These are phyloP conservation scores for Sphagnum magellanicum DNA, from an alignment of 228 moss, liverwort and hornwort genomes.

Conservation along the genomic window DNA sequence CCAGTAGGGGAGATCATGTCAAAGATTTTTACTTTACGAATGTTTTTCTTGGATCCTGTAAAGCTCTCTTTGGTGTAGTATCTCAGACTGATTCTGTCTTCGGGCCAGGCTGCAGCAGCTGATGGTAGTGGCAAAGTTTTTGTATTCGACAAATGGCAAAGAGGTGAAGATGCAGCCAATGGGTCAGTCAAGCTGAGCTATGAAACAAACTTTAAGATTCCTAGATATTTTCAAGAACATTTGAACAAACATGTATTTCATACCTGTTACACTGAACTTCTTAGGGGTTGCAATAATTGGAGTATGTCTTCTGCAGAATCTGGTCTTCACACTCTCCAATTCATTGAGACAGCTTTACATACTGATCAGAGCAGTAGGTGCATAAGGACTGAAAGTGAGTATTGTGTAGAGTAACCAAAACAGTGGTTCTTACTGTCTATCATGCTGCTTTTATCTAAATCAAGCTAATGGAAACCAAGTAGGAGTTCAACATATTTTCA, in stretches of 20 bases:
- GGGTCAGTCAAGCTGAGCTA: conserved; percentile 34
- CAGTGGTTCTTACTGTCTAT: too few species aligned
- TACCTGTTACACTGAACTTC: not conserved
- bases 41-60: too few species aligned
- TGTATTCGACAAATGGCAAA: conserved; percentile 72
- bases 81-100: not conserved
- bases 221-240: not conserved
- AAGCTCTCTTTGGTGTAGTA: too few species aligned
- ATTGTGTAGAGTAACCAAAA: too few species aligned
- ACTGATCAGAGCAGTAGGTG: too few species aligned
- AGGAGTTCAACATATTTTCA: too few species aligned
- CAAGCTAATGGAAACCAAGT: too few species aligned
- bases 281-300: not conserved
- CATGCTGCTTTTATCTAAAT: too few species aligned
- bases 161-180: conserved; percentile 52
- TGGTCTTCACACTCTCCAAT: not conserved
- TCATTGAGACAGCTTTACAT: not conserved
- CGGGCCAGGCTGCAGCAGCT: conserved; percentile 57
- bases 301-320: not conserved
- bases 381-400: too few species aligned
- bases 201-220: not conserved
- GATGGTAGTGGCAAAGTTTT: conserved; percentile 64
- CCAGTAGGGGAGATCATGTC: too few species aligned
- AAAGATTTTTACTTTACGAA: too few species aligned
- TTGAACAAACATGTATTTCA: not conserved